Evolutionary conservation across 2,329 filamentous ascomycete genomes (phyloP).

Genomic region (Arthroderma sp.): DNA sequence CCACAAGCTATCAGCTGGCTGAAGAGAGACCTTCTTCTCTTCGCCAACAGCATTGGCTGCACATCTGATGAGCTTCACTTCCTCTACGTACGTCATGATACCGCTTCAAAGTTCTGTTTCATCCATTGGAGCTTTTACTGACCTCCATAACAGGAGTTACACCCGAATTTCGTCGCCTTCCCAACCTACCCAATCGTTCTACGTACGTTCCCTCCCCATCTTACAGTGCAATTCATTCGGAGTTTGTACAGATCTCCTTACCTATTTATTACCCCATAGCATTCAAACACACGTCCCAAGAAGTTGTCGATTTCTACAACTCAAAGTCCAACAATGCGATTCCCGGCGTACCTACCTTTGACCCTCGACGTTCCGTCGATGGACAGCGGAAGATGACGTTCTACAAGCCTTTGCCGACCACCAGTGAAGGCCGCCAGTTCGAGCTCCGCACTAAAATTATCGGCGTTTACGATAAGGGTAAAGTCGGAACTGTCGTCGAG

Average conservation of each 20-base stretch:
- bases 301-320: conserved; percentile 76
- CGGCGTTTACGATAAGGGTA: conserved; percentile 83
- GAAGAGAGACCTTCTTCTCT: conserved; percentile 77
- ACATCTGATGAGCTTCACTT: conserved; percentile 84
- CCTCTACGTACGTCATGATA: conserved; percentile 54
- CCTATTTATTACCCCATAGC: conserved; percentile 27
- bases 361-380: conserved; percentile 61
- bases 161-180: conserved; percentile 76
- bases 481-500: conserved; percentile 68
- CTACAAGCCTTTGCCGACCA: conserved; percentile 59
- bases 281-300: conserved; percentile 64
- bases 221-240: not conserved
- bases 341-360: conserved; percentile 63
- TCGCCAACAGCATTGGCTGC: conserved; percentile 77
- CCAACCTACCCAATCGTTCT: conserved; percentile 78
- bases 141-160: conserved; percentile 51
- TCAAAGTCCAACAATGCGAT: conserved; percentile 53
- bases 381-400: conserved; percentile 71
- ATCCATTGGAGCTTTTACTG: not conserved
- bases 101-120: not conserved
- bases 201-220: conserved; percentile 35
- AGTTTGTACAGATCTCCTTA: not conserved
- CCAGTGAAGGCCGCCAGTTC: conserved; percentile 58
- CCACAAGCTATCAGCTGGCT: conserved; percentile 65
- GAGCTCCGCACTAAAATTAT: conserved; percentile 65